These are phyloP conservation scores for Podospora sp. DNA, from an alignment of 495 filamentous ascomycete genomes.

Conservation along the genomic window DNA sequence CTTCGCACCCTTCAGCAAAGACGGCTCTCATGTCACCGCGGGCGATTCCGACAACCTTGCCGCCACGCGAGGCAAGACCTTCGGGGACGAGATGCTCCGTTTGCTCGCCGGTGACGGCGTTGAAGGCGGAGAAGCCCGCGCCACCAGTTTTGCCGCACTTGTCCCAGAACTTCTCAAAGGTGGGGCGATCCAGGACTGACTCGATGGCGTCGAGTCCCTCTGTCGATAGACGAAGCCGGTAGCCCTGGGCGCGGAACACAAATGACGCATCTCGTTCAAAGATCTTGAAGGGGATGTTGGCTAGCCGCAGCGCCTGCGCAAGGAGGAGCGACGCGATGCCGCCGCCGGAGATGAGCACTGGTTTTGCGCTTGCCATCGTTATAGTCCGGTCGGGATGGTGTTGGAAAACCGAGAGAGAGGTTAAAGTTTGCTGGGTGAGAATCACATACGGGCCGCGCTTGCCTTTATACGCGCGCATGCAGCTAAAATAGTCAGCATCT, in stretches of 20 bases:
- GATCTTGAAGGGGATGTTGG: constrained; percentile 53
- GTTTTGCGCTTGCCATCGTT: constrained; percentile 33
- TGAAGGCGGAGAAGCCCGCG: constrained; percentile 43
- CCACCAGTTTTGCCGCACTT: constrained; percentile 56
- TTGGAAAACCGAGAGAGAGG: neutral
- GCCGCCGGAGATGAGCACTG: constrained; percentile 57
- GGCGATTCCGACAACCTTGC: constrained; percentile 55
- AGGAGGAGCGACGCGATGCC: constrained; percentile 55
- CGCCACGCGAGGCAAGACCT: constrained; percentile 44
- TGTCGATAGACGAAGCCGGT: constrained; percentile 55
- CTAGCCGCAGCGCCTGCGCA: constrained; percentile 49
- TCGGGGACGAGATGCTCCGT: constrained; percentile 25
- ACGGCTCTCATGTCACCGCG: constrained; percentile 53
- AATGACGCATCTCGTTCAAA: constrained; percentile 55
- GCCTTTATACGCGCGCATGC: neutral
- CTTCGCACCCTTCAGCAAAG: constrained; percentile 52
- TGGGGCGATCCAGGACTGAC: constrained; percentile 48
- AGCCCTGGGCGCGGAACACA: constrained; percentile 55
- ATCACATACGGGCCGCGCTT: neutral
- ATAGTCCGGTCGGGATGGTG: neutral
- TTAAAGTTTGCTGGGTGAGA: too few relatives aligned
- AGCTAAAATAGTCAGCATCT: neutral
- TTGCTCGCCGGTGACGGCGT: constrained; percentile 49
- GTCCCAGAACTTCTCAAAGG: constrained; percentile 54
- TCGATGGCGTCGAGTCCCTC: constrained; percentile 58